A percentile compares a stretch with the other conserved stretches of the same genome.
phyloP scores from a whole-genome alignment of 1,284 basidiomycete genomes.

The Irpex sp. region DNA sequence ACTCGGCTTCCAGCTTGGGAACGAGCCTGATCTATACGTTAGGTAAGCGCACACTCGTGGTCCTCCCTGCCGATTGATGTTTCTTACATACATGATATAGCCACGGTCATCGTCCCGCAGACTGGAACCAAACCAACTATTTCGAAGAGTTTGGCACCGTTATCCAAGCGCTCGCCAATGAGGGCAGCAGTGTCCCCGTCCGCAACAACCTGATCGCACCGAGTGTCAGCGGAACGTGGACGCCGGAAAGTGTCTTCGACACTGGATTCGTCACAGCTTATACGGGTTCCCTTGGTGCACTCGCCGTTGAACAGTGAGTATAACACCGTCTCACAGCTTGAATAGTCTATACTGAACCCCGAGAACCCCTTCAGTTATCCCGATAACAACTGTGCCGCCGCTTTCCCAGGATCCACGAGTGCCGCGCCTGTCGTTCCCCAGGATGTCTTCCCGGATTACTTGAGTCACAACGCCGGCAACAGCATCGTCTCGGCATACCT shows the following conservation, averaged over 20 bases:
- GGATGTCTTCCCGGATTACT: conserved; percentile 48
- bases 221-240: conserved; percentile 46
- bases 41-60: conserved; percentile 15
- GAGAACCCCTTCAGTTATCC: conserved; percentile 39
- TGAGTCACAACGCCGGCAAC: conserved; percentile 52
- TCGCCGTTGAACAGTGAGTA: conserved; percentile 49
- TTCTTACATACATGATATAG: conserved; percentile 5
- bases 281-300: conserved; percentile 32
- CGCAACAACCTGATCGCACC: conserved; percentile 43
- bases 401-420: conserved; percentile 30
- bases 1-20: conserved; percentile 58
- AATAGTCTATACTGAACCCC: background rate
- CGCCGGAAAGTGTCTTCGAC: conserved; percentile 39
- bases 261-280: conserved; percentile 43
- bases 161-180: conserved; percentile 35
- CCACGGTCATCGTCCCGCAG: conserved; percentile 31
- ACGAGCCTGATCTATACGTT: conserved; percentile 69
- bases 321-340: background rate
- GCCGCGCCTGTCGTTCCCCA: conserved; percentile 41
- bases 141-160: conserved; percentile 46
- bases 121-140: conserved; percentile 43
- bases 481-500: conserved; percentile 48
- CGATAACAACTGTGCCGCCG: conserved; percentile 34
- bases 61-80: background rate
- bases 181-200: conserved; percentile 30